phyloP scores from a whole-genome alignment of 345 rosid genomes.

The Fremontodendron californicum region DNA sequence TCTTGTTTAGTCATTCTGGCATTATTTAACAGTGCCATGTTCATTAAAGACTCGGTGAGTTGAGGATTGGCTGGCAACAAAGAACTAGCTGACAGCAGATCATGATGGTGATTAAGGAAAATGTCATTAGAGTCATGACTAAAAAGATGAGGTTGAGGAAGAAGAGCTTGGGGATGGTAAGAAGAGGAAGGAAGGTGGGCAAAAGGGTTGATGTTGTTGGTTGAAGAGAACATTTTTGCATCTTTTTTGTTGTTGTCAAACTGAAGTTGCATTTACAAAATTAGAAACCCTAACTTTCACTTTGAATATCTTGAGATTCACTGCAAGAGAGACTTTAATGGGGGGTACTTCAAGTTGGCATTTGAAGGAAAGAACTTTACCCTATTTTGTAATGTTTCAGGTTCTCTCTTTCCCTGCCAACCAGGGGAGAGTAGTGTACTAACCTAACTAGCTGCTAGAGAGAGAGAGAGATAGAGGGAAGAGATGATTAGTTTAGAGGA shows the following conservation, averaged over 20 bases:
- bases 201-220: conserved; percentile 19
- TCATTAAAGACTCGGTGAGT: conserved; percentile 7
- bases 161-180: background rate
- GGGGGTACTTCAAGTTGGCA: too few relatives aligned
- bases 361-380: background rate
- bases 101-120: conserved; percentile 18
- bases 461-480: too few relatives aligned
- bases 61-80: conserved; percentile 15
- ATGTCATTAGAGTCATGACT: conserved; percentile 9
- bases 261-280: background rate
- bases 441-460: too few relatives aligned
- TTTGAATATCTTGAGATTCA: background rate
- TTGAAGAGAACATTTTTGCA: conserved; percentile 29
- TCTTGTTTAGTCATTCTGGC: conserved; percentile 7
- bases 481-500: too few relatives aligned
- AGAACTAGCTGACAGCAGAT: too few relatives aligned
- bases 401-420: too few relatives aligned
- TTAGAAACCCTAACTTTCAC: background rate
- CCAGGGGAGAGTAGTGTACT: too few relatives aligned
- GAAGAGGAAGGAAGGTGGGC: conserved; percentile 17
- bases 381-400: too few relatives aligned
- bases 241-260: too few relatives aligned
- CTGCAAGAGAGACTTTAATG: background rate
- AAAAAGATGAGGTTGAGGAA: conserved; percentile 11
- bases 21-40: conserved; percentile 15